These are phyloP conservation scores for Ophryocystis elektroscirrha DNA, from an alignment of 169 alveolate species.

Conservation along the genomic window DNA sequence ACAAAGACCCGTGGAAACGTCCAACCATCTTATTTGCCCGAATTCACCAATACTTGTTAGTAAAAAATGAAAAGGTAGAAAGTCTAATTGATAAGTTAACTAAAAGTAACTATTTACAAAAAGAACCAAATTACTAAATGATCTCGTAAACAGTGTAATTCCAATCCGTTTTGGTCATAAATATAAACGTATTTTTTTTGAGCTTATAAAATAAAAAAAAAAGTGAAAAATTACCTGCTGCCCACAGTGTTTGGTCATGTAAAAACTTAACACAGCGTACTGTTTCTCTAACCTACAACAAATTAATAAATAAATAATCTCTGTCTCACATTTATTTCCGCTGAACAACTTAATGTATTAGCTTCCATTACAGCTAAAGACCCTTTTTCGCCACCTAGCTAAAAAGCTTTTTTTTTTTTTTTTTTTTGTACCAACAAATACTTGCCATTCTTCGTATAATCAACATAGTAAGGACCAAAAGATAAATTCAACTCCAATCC, in stretches of 20 bases:
- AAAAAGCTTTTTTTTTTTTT: too few species aligned
- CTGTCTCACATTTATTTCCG: not conserved
- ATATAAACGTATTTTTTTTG: constrained; percentile 49
- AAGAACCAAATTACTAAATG: constrained; percentile 7
- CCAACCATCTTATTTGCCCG: constrained; percentile 47
- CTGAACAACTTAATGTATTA: not conserved
- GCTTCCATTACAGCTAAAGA: constrained; percentile 42
- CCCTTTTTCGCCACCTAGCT: constrained; percentile 43
- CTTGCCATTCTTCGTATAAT: constrained; percentile 46
- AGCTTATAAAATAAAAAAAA: constrained; percentile 20
- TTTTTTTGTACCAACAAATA: constrained; percentile 47
- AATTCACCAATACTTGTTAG: constrained; percentile 48
- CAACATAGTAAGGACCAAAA: constrained; percentile 46
- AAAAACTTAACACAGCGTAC: constrained; percentile 46
- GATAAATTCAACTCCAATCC: constrained; percentile 40
- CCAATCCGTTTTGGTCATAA: constrained; percentile 66
- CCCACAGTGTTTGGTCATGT: constrained; percentile 53
- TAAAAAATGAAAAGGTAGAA: constrained; percentile 61
- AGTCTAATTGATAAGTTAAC: constrained; percentile 42
- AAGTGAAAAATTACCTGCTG: constrained; percentile 12
- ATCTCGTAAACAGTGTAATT: constrained; percentile 55
- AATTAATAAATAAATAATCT: not conserved
- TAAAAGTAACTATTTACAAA: not conserved
- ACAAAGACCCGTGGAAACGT: constrained; percentile 58
- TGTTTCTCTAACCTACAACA: constrained; percentile 29